A percentile compares a stretch with the other conserved stretches of the same genome.
Evolutionary conservation across 2,329 filamentous ascomycete species (phyloP).

Genomic region (Epichloe glyceriae): DNA sequence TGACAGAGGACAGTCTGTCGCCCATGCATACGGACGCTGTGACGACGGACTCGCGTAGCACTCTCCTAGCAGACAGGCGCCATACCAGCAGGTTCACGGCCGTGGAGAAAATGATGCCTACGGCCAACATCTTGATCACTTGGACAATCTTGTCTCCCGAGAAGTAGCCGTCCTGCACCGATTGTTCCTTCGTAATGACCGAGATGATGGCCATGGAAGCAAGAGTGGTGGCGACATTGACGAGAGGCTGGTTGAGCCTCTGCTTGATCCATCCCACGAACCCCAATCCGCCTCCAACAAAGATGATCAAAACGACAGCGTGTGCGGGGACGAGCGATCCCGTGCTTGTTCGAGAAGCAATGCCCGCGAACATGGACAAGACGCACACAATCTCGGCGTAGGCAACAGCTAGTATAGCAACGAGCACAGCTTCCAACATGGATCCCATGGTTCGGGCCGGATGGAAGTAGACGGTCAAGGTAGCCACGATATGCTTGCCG

Average conservation of each 20-base stretch:
- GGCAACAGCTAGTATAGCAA: slow-evolving; percentile 63
- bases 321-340: slow-evolving; percentile 61
- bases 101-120: slow-evolving; percentile 62
- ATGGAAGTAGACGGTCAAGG: slow-evolving; percentile 90
- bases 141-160: slow-evolving; percentile 71
- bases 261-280: slow-evolving; percentile 84
- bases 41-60: slow-evolving; percentile 59
- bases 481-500: slow-evolving; percentile 88
- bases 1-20: slow-evolving; percentile 70
- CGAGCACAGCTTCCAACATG: slow-evolving; percentile 74
- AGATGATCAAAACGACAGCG: slow-evolving; percentile 65
- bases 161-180: slow-evolving; percentile 70
- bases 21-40: slow-evolving; percentile 63
- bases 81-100: slow-evolving; percentile 65
- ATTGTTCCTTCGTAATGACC: slow-evolving; percentile 80
- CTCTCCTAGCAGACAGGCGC: slow-evolving; percentile 61
- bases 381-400: slow-evolving; percentile 60
- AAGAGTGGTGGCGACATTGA: slow-evolving; percentile 75
- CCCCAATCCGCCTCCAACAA: slow-evolving; percentile 75
- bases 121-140: slow-evolving; percentile 70
- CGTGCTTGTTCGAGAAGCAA: slow-evolving; percentile 58
- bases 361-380: slow-evolving; percentile 78
- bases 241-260: slow-evolving; percentile 60
- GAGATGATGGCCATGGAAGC: slow-evolving; percentile 82
- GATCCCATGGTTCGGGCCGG: slow-evolving; percentile 75